A percentile compares a stretch with the other conserved stretches of the same genome.
phyloP scores from a whole-genome alignment of 176 grass and related monocot genomes.

The Phragmites australis region DNA sequence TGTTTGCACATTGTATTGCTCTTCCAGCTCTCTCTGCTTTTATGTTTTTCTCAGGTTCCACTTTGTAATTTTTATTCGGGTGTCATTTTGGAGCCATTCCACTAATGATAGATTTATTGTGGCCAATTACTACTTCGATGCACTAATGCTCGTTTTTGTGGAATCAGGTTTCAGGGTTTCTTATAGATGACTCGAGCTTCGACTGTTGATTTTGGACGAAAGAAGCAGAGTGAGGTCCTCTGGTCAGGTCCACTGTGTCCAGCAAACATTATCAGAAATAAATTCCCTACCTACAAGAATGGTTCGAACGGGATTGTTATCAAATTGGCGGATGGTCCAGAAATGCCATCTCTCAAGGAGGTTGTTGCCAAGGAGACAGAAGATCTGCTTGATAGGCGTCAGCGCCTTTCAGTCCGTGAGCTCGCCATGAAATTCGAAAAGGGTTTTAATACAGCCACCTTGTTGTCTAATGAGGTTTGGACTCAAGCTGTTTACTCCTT shows the following conservation, averaged over 20 bases:
- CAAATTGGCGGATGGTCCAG: conserved; percentile 47
- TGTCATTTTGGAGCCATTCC: not conserved
- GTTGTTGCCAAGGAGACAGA: conserved; percentile 63
- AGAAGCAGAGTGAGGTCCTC: conserved; percentile 30
- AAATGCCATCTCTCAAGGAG: conserved; percentile 55
- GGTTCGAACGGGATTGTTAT: conserved; percentile 56
- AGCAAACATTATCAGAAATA: conserved; percentile 55
- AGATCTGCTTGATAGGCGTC: conserved; percentile 50
- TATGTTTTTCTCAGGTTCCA: not conserved
- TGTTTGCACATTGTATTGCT: not conserved
- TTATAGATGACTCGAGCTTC: conserved; percentile 49
- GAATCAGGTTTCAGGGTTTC: not conserved
- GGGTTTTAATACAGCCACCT: conserved; percentile 68
- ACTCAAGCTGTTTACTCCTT: not conserved
- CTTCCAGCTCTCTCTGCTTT: not conserved
- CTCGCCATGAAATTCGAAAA: conserved; percentile 85
- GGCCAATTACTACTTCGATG: not conserved
- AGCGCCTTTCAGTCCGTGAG: conserved; percentile 75
- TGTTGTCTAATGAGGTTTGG: conserved; percentile 75
- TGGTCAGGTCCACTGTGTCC: conserved; percentile 46
- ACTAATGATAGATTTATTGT: not conserved
- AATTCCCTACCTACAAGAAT: conserved; percentile 66
- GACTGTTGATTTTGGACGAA: conserved; percentile 44
- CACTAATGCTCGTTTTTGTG: not conserved
- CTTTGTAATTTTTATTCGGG: not conserved